Base-by-base conservation (phyloP, 1,139 yeast genomes). In the Zygoascus sp. region DNA sequence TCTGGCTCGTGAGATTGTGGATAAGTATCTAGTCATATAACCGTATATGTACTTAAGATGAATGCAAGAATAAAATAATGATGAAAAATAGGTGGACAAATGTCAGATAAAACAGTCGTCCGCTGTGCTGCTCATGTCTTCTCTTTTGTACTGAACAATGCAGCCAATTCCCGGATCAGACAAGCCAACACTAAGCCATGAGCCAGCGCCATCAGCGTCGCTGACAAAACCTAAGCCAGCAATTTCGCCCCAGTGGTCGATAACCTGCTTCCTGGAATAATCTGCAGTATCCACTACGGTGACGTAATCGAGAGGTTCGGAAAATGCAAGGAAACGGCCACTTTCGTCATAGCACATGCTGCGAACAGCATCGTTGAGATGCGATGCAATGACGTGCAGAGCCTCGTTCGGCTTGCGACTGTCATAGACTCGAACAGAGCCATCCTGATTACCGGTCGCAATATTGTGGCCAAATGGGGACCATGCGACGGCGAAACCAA, bases 401-500 rank as follows among this genome's bases (percentile, higher is more conserved):
- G 79, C 66, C 69, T 71, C 67, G n/a, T 69, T 42, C 11, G 69
- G 43, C 23, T 71, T 59, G 48, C 77, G 55, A 10, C 60, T 63
- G 59, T 80, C 85, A 73, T 79, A 79, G 8, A 80, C 53, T 44
- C 77, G 65, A 10, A 79, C 74, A 8, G 81, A 73, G 2, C 81
- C 75, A 59, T 80, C 86, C 59, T 80, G 85, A 55, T 75, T 77
- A 2, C 85, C 85, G 0, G 83, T 74, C 8, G 78, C 72, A 15
- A 80, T 53, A 4, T 68, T 55, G 42, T 74, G 63, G 22, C 73
- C 77, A 52, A 73, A 56, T 37, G 44, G 36, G 5, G 67, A 66
- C 85, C 85, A 80, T 51, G 79, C 84, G 58, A 83, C 79, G 42
- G 81, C 71, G 56, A 80, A 80, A 3, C 81, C 77, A 57, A 61